A percentile compares a stretch with the other conserved stretches of the same genome.
phyloP scores from a whole-genome alignment of 1,284 basidiomycete species.

The Trametes polyzona region DNA sequence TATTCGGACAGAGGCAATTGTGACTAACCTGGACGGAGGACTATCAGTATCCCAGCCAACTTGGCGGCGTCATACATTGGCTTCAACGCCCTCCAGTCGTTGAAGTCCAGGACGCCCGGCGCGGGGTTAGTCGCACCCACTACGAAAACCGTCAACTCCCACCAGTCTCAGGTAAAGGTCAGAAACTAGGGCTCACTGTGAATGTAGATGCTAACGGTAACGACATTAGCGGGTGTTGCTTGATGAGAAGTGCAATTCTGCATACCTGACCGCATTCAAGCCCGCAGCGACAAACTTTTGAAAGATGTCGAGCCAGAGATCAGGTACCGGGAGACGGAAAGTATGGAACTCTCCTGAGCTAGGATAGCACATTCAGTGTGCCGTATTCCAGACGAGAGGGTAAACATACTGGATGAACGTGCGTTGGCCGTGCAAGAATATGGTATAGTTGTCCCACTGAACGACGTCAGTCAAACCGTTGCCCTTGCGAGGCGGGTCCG shows the following conservation, averaged over 20 bases:
- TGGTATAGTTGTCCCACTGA: conserved; percentile 39
- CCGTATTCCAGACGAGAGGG: neutral
- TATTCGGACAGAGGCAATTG: neutral
- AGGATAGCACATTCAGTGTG: neutral
- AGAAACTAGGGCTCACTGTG: conserved; percentile 55
- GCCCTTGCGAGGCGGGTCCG: conserved; percentile 33
- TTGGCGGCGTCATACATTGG: conserved; percentile 56
- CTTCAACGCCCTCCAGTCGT: conserved; percentile 68
- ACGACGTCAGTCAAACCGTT: conserved; percentile 35
- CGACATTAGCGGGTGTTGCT: no score
- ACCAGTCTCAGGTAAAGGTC: no score
- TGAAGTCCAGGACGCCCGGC: conserved; percentile 72
- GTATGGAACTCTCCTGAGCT: conserved; percentile 83
- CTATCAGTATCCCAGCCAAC: conserved; percentile 49
- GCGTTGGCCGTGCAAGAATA: conserved; percentile 35
- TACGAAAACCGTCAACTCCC: neutral
- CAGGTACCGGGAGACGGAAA: conserved; percentile 79
- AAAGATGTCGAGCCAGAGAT: conserved; percentile 82
- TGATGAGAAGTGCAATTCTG: no score
- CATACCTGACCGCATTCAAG: conserved; percentile 64
- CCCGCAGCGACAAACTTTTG: conserved; percentile 83
- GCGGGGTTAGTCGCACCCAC: conserved; percentile 75
- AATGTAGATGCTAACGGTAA: conserved; percentile 67
- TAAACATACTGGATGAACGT: conserved; percentile 52
- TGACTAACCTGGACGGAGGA: conserved; percentile 46